phyloP scores from a whole-genome alignment of 1,284 basidiomycete species.

The Papiliotrema nemorosa region DNA sequence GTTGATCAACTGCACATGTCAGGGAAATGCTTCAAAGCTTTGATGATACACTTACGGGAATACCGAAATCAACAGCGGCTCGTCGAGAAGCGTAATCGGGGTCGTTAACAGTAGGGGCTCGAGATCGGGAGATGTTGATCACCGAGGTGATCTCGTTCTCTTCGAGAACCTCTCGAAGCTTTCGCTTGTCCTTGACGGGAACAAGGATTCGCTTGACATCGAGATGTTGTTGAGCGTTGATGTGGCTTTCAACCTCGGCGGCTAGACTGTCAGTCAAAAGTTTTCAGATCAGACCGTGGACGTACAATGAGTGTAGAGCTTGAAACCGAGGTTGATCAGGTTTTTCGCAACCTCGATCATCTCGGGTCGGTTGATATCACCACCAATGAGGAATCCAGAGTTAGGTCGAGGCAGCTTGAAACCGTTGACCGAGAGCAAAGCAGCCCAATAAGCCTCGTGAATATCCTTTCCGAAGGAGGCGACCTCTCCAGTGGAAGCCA shows the following conservation, averaged over 20 bases:
- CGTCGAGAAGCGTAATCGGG: conserved; percentile 94
- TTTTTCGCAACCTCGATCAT: conserved; percentile 70
- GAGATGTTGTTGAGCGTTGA: conserved; percentile 75
- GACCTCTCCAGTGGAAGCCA: conserved; percentile 98
- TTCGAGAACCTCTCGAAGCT: conserved; percentile 74
- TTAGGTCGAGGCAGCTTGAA: conserved; percentile 65
- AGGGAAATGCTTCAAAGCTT: conserved; percentile 37
- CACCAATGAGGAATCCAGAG: conserved; percentile 52
- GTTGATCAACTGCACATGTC: conserved; percentile 68
- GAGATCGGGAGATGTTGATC: conserved; percentile 83
- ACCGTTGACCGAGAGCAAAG: conserved; percentile 71
- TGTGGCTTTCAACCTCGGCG: conserved; percentile 80
- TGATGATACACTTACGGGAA: conserved; percentile 44
- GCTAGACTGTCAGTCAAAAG: conserved; percentile 53
- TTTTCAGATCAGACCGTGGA: background rate
- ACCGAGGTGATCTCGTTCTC: conserved; percentile 95
- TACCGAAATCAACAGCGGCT: conserved; percentile 87
- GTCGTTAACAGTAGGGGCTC: conserved; percentile 75
- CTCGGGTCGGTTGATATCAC: conserved; percentile 90
- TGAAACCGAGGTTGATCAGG: conserved; percentile 97
- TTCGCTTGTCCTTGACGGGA: conserved; percentile 95
- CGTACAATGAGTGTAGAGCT: conserved; percentile 56
- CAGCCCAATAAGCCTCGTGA: conserved; percentile 96
- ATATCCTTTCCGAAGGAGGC: conserved; percentile 95
- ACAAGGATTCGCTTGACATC: conserved; percentile 85